Evolutionary conservation across 768 basidiomycete species (phyloP).

Genomic region (Candolleomyces eurysporus): DNA sequence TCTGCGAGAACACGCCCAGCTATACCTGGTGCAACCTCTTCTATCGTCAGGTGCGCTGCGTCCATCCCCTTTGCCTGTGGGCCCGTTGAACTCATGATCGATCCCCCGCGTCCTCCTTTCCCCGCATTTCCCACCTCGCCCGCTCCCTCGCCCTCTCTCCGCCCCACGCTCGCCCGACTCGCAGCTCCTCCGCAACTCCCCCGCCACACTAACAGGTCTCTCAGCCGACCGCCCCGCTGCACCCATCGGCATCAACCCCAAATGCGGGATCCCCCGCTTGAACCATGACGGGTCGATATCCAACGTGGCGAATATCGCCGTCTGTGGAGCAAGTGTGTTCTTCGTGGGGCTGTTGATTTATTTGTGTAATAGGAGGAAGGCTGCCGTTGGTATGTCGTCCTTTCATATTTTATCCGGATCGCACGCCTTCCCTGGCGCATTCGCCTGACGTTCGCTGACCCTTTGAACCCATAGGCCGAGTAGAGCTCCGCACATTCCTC

Average conservation of each 20-base stretch:
- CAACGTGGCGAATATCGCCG: constrained; percentile 84
- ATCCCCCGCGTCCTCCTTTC: no score
- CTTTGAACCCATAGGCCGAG: constrained; percentile 43
- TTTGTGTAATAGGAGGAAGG: constrained; percentile 63
- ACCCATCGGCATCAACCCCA: constrained; percentile 80
- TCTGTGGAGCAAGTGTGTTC: constrained; percentile 72
- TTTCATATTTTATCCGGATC: not conserved
- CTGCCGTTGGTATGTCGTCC: constrained; percentile 66
- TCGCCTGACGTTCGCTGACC: not conserved
- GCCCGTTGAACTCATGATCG: no score
- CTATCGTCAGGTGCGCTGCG: constrained; percentile 68
- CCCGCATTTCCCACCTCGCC: no score
- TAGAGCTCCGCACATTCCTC: constrained; percentile 70
- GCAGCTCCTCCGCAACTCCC: constrained; percentile 39
- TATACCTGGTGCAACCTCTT: constrained; percentile 96
- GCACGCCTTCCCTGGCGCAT: not conserved
- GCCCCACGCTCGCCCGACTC: no score
- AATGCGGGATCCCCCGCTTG: constrained; percentile 72
- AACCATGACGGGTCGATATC: constrained; percentile 61
- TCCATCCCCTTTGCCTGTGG: no score
- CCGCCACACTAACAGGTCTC: constrained; percentile 30
- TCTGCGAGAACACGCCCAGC: constrained; percentile 65
- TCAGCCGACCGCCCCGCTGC: constrained; percentile 50
- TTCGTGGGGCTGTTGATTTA: constrained; percentile 56
- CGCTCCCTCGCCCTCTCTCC: no score